A percentile compares a stretch with the other conserved stretches of the same genome.
phyloP scores from a whole-genome alignment of 2,329 filamentous ascomycete species.

The Laburnicola sp. region DNA sequence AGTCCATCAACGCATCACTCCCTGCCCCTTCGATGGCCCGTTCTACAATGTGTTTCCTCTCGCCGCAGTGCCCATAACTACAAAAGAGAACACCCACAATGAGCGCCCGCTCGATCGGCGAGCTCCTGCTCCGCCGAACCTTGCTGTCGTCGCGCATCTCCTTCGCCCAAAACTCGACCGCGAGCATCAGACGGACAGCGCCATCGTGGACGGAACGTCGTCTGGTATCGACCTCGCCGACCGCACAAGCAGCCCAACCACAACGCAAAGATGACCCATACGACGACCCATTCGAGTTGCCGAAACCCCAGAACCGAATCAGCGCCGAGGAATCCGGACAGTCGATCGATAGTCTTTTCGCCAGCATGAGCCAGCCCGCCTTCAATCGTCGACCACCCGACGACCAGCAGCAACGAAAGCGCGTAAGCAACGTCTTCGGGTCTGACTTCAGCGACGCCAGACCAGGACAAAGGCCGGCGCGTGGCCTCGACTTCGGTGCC shows the following conservation, averaged over 20 bases:
- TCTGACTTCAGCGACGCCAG: slow-evolving; percentile 17
- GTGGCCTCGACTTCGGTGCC: slow-evolving; percentile 19
- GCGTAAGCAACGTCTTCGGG: slow-evolving; percentile 22
- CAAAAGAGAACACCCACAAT: slow-evolving; percentile 16
- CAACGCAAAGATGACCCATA: slow-evolving; percentile 6
- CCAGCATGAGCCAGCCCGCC: slow-evolving; percentile 11
- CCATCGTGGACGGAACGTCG: slow-evolving; percentile 22
- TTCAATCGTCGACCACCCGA: slow-evolving; percentile 1
- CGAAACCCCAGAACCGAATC: slow-evolving; percentile 1
- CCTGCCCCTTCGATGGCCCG: neutral
- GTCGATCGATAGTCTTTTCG: slow-evolving; percentile 32
- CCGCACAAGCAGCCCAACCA: slow-evolving; percentile 16
- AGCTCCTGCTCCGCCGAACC: slow-evolving; percentile 37
- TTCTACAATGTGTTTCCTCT: neutral
- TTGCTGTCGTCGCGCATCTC: slow-evolving; percentile 26
- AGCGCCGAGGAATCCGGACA: slow-evolving; percentile 15
- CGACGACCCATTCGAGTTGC: slow-evolving; percentile 1
- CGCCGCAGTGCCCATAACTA: neutral
- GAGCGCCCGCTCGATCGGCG: slow-evolving; percentile 36
- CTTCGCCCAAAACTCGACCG: slow-evolving; percentile 12
- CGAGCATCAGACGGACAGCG: slow-evolving; percentile 12
- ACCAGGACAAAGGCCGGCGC: neutral
- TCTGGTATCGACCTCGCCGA: slow-evolving; percentile 12
- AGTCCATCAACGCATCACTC: neutral
- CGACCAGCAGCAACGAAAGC: slow-evolving; percentile 9